Conservation (phyloP, 768 basidiomycete species). For the Naganishia vishniacii region DNA sequence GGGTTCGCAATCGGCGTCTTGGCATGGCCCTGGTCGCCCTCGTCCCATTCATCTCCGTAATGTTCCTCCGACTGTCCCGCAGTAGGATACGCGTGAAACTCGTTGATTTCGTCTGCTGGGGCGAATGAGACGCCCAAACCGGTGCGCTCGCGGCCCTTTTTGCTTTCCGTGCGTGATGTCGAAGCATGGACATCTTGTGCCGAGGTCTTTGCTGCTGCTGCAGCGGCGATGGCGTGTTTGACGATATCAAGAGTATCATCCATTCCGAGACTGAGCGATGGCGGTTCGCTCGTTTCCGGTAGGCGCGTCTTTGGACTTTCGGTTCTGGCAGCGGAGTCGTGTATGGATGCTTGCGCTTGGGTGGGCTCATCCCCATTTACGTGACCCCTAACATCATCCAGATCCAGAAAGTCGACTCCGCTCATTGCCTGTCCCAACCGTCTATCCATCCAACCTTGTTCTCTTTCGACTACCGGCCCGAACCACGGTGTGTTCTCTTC, state of each 20-base stretch:
- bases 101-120: constrained; percentile 16
- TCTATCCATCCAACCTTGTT: constrained; percentile 7
- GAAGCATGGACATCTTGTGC: background rate
- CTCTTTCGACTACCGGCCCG: background rate
- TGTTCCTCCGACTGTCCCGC: background rate
- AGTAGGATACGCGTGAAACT: background rate
- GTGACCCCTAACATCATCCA: background rate
- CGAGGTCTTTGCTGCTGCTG: background rate
- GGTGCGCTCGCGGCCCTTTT: constrained; percentile 12
- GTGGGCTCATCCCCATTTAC: background rate
- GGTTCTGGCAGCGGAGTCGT: background rate
- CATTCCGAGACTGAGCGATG: background rate
- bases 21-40: background rate
- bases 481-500: constrained; percentile 21
- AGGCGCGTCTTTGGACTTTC: background rate
- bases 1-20: constrained; percentile 17
- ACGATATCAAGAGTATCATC: constrained; percentile 14
- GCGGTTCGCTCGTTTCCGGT: background rate
- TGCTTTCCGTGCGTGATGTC: constrained; percentile 4
- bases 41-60: background rate
- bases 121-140: constrained; percentile 12
- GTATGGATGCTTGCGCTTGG: too few species aligned
- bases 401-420: constrained; percentile 16
- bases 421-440: constrained; percentile 14
- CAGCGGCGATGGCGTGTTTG: background rate